phyloP scores from a whole-genome alignment of 768 basidiomycete genomes.

The Mycena maculata region DNA sequence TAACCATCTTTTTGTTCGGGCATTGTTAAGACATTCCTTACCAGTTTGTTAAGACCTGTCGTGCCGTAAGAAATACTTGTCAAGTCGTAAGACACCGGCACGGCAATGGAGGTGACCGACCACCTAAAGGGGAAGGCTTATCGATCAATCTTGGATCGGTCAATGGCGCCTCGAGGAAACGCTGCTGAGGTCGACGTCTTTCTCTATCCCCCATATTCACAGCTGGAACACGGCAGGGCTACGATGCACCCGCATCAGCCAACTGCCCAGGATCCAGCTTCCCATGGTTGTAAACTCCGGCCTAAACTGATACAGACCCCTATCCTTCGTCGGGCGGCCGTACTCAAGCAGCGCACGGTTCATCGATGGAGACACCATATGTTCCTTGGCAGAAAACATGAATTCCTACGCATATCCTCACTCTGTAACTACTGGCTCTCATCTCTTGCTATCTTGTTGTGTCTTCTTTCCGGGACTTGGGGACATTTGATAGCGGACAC shows the following conservation, averaged over 20 bases:
- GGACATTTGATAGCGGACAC: neutral
- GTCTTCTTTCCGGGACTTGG: constrained; percentile 1
- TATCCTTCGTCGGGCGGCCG: neutral
- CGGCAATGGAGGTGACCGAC: neutral
- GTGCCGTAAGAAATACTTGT: no score
- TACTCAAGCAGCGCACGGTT: neutral
- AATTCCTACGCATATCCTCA: neutral
- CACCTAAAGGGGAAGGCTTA: constrained; percentile 2
- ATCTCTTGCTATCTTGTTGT: neutral
- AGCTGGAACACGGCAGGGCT: no score
- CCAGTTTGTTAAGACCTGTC: no score
- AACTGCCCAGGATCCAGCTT: neutral
- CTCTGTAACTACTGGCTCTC: constrained; percentile 10
- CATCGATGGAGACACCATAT: constrained; percentile 7
- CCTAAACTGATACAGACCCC: neutral
- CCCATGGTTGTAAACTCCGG: neutral
- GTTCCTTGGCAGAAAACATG: constrained; percentile 7
- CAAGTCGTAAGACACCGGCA: neutral
- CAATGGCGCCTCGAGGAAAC: neutral
- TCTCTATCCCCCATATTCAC: neutral
- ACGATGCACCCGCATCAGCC: neutral
- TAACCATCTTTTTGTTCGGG: neutral
- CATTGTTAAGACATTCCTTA: neutral
- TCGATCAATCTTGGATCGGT: neutral
- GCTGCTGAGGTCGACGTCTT: no score